A percentile compares a stretch with the other conserved stretches of the same genome.
phyloP scores from a whole-genome alignment of 1,284 basidiomycete species.

The Ceratobasidium sp. region DNA sequence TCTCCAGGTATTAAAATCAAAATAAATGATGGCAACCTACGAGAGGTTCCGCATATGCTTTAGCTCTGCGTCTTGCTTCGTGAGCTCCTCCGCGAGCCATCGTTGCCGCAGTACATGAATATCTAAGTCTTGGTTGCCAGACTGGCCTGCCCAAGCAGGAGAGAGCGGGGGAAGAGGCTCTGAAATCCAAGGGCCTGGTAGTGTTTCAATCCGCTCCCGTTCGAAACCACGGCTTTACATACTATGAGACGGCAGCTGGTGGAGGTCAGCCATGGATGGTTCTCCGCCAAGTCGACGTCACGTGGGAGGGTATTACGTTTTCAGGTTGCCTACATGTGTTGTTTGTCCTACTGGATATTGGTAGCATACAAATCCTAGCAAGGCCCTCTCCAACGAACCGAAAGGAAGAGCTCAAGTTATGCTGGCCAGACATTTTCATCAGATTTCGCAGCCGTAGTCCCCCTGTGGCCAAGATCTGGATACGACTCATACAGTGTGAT shows the following conservation, averaged over 20 bases:
- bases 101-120: conserved; percentile 64
- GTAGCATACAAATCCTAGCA: too few species aligned
- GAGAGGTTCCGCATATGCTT: conserved; percentile 42
- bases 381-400: too few species aligned
- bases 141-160: conserved; percentile 63
- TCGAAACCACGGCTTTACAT: not conserved
- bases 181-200: conserved; percentile 37
- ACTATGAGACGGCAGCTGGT: conserved; percentile 29
- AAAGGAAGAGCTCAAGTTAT: too few species aligned
- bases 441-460: too few species aligned
- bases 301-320: not conserved
- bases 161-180: conserved; percentile 53
- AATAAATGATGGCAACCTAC: conserved; percentile 45
- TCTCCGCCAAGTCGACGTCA: not conserved
- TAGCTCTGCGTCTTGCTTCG: conserved; percentile 45
- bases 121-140: conserved; percentile 66
- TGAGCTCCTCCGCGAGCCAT: conserved; percentile 61
- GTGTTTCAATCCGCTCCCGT: not conserved
- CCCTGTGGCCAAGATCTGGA: not conserved
- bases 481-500: too few species aligned
- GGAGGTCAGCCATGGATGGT: conserved; percentile 32
- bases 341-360: too few species aligned
- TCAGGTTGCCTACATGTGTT: too few species aligned
- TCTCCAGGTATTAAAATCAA: not conserved
- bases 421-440: too few species aligned